Evolutionary conservation across 768 basidiomycete genomes (phyloP).

Genomic region (Tricholoma sp.): DNA sequence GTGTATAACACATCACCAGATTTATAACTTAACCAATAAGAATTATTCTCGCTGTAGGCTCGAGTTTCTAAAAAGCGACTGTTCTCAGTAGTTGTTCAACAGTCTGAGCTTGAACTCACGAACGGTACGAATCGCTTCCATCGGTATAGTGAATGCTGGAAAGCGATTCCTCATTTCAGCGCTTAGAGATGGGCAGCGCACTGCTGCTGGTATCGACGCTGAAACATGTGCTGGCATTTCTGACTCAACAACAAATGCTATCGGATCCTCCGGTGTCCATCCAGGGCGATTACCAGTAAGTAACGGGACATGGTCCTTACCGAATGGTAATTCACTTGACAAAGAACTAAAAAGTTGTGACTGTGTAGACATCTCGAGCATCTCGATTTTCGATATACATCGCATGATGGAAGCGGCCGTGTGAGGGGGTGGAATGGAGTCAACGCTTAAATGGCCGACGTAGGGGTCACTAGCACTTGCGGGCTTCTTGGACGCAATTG

Average conservation of each 20-base stretch:
- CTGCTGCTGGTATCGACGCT: background rate
- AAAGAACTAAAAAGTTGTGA: too few species aligned
- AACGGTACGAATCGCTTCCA: background rate
- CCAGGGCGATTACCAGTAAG: background rate
- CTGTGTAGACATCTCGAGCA: background rate
- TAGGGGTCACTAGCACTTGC: background rate
- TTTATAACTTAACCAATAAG: background rate
- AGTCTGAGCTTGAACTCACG: background rate
- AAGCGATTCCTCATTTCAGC: too few species aligned
- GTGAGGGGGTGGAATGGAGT: too few species aligned
- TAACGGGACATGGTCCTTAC: background rate
- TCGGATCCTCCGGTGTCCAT: background rate
- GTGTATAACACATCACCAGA: background rate
- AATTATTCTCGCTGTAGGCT: too few species aligned
- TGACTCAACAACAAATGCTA: background rate
- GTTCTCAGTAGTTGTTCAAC: too few species aligned
- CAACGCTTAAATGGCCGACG: background rate
- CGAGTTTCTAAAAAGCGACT: too few species aligned
- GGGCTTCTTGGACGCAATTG: background rate
- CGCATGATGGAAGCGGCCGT: background rate
- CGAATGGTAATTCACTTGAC: background rate
- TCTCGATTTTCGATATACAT: background rate
- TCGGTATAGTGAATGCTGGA: background rate
- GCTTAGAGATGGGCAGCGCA: too few species aligned
- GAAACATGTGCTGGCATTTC: background rate